Base-by-base conservation (phyloP, 192 early-diverging fungal species). In the Mortierella claussenii region DNA sequence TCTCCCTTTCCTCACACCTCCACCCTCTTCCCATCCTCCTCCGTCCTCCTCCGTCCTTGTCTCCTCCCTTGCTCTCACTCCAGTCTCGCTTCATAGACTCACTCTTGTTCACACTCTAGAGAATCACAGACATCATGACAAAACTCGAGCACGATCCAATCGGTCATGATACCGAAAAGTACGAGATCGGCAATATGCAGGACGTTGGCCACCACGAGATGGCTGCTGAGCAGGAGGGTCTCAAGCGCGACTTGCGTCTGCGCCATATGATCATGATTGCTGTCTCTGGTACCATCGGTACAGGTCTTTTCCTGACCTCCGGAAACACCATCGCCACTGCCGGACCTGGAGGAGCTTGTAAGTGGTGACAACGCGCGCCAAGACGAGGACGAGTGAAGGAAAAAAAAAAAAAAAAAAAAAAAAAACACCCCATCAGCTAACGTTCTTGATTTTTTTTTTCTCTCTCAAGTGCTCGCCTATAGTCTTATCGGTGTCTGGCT, bases 301-400 rank as follows among this genome's bases (percentile, higher is more conserved):
- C 94, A 6, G 94, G 94, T 48, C 81, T 95, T 28, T 95, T 95
- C 75, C 81, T 95, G 68, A 93, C 94, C 43, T 88, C 88, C 50
- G 94, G 91, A 43, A 71, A 68, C 18, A 89, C 91, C 20, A 85
- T 97, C 26, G 88, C 91, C 6, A 69, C 76, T 1, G 94, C 92
- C 0, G 95, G 95, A 3, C 93, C 95, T 4, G 86, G 85, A 8
- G 95, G 95, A 32, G 73, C 73, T 30, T 49, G 73, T 76, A 76
- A 67, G 70, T 65, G 20, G 6, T 53, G 11, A 12, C 11, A 23
- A 40, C 13, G 37, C 13, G 37, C 37, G 37, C 8, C 37, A 40
- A 40, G 7, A 13, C 37, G 13, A 40, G 13, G 37, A 40, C 13
- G 37, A 13, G 8, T 10, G 37, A 10, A 13, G 8, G 7, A 40